Conservation (phyloP, 352 stramenopile species). For the Pseudoperonospora humuli region DNA sequence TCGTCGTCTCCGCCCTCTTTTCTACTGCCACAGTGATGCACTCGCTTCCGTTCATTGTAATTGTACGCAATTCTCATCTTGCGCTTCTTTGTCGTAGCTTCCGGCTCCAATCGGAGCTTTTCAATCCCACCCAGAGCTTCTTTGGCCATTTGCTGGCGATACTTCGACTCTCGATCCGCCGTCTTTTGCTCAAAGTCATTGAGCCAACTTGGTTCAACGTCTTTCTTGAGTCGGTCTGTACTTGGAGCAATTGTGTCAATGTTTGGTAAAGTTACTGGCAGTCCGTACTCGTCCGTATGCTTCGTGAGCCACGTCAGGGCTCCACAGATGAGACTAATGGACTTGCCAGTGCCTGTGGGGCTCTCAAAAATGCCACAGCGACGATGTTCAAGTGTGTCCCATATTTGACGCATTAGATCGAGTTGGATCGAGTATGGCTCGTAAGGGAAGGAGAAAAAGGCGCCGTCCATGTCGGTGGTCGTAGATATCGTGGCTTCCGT, state of each 20-base stretch:
- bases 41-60: conserved; percentile 49
- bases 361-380: conserved; percentile 90
- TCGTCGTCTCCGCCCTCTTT: conserved; percentile 16
- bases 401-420: conserved; percentile 84
- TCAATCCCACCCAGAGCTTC: conserved; percentile 48
- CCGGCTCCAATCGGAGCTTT: conserved; percentile 39
- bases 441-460: conserved; percentile 87
- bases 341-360: conserved; percentile 89
- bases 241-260: background rate
- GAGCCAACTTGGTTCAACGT: conserved; percentile 49
- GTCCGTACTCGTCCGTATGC: conserved; percentile 68
- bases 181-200: conserved; percentile 47
- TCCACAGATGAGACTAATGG: conserved; percentile 88
- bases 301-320: conserved; percentile 75
- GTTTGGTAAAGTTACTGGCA: conserved; percentile 23
- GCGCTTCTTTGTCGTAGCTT: conserved; percentile 52
- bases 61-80: conserved; percentile 60
- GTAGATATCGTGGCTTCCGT: background rate
- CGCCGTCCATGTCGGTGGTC: conserved; percentile 26
- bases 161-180: conserved; percentile 30
- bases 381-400: conserved; percentile 60
- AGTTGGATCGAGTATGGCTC: conserved; percentile 87
- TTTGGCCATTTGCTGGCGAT: conserved; percentile 38
- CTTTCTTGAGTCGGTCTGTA: conserved; percentile 4
- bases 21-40: conserved; percentile 5